Base-by-base conservation (phyloP, 208 protist species). In the Acanthamoeba lenticulata region DNA sequence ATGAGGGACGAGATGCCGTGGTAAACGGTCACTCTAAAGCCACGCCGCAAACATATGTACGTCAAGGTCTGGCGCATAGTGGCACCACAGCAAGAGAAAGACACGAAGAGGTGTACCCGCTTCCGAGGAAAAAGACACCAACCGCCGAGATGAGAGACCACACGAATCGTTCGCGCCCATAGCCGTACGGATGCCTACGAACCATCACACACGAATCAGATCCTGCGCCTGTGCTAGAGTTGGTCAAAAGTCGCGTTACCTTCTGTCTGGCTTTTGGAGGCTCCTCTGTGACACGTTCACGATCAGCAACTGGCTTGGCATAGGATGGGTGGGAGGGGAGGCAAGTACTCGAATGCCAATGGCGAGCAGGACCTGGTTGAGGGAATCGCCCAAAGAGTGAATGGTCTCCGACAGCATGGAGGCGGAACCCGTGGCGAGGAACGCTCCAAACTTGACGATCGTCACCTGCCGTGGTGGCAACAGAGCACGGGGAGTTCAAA, bases 91-190 rank as follows among this genome's bases (percentile, higher is more conserved):
- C 36, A 38, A 62, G 81, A 65, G 81, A 24, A 55, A 90, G 49
- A 21, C 9, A 44, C 1, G 79, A n/a, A n/a, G n/a, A n/a, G n/a
- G 34, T 24, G 27, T 24, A 90, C 52, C 57, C 62, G 47, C 62
- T 79, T 19, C 65, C 55, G n/a, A 93, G 38, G 62, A 93, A 79
- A 40, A 93, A 81, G 44, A 72, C 62, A 2, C 88, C 88, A 5
- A 72, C 55, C 0, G 60, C 88, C 27, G 88, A 93, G n/a, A 93
- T 79, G 34, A 93, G 88, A 4, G 88, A 47, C 88, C 88, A 93
- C 11, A 79, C 65, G 47, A 93, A 93, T 42, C 44, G 55, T n/a
- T 93, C 88, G 19, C 60, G 3, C 7, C 60, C 88, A n/a, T 79
- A 79, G 34, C 88, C 88, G 29, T 93, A 93, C 2, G 88, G 88